These are phyloP conservation scores for Sphaerulina populicola DNA, from an alignment of 2,329 filamentous ascomycete genomes.

Conservation along the genomic window DNA sequence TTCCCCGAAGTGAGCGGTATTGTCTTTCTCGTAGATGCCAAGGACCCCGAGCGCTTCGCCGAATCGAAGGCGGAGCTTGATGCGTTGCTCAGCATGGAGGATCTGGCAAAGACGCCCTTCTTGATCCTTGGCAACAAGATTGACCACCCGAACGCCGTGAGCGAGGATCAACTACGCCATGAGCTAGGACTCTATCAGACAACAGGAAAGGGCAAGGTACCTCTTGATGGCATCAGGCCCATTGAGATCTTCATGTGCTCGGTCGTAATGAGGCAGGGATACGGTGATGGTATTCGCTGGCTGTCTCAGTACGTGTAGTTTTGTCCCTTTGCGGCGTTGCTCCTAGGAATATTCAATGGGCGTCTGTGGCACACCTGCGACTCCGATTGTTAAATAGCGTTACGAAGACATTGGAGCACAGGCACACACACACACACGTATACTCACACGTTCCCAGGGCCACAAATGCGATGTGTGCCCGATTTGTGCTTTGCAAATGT, in stretches of 20 bases:
- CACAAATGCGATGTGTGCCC: too few relatives aligned
- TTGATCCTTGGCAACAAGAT: slow-evolving; percentile 98
- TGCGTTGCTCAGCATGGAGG: slow-evolving; percentile 87
- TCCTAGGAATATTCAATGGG: background rate
- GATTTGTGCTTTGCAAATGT: too few relatives aligned
- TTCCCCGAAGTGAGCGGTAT: slow-evolving; percentile 95
- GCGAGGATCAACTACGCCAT: slow-evolving; percentile 88
- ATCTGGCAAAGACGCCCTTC: slow-evolving; percentile 90
- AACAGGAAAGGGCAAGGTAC: slow-evolving; percentile 86
- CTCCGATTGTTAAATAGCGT: background rate
- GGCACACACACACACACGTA: too few relatives aligned
- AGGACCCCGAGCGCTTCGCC: slow-evolving; percentile 86
- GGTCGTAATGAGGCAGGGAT: slow-evolving; percentile 92
- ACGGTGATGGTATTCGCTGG: slow-evolving; percentile 87
- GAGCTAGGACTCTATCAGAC: slow-evolving; percentile 92
- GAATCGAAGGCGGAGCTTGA: slow-evolving; percentile 98
- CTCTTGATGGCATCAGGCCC: slow-evolving; percentile 80
- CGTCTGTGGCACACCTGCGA: background rate
- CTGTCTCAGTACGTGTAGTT: slow-evolving; percentile 74
- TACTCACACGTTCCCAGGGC: too few relatives aligned
- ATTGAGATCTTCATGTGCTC: slow-evolving; percentile 99
- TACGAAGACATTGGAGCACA: background rate
- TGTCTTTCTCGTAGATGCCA: slow-evolving; percentile 95
- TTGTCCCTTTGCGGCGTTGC: background rate
- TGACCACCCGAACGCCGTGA: slow-evolving; percentile 90